Evolutionary conservation across 345 rosid species (phyloP), one percentile per base, ranked within the genome.

Genomic region (Nephelium lappaceum): DNA sequence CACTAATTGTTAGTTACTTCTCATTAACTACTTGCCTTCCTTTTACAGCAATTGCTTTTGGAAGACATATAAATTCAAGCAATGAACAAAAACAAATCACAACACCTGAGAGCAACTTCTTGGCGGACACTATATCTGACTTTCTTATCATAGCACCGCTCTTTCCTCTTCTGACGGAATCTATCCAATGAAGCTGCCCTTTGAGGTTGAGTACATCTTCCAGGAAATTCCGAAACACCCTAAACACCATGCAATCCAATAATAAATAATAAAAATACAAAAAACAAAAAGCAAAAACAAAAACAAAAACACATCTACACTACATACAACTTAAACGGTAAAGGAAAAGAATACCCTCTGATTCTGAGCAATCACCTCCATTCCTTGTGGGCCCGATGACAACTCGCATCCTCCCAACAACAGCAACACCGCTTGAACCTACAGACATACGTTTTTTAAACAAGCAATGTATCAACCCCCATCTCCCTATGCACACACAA

Each of bases 41-140:
- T 18, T 5, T 7, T 36, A 47, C 47, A 27, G 47, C 3, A 69
- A 42, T 10, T 19, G 11, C 19, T 67, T 11, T 25, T 39, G 55
- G 27, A n/a, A 67, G 11, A 15, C 60, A 67, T 18, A 49, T 68
- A 2, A 63, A 73, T n/a, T 41, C 43, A 67, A 11, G 66, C 55
- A 21, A 57, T 63, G 19, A 61, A 31, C 18, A 71, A 67, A 51
- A 14, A n/a, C 58, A 69, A 65, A 69, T 61, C 51, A 69, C 39
- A 82, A 73, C 69, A 95, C 99, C 98, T 95, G 69, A 90, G 91
- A 5, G 98, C 99, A 55, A 95, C 99, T 87, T 95, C 98, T 84
- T 93, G 98, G 71, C 99, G 98, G 77, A 95, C 99, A 76, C 90
- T 81, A 75, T 95, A 95, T 88, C 99, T 79, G 47, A 95, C 96